Percentiles rank a stretch among this genome's conserved stretches.
phyloP scores from a whole-genome alignment of 495 filamentous ascomycete species.

The Neurospora sp. region DNA sequence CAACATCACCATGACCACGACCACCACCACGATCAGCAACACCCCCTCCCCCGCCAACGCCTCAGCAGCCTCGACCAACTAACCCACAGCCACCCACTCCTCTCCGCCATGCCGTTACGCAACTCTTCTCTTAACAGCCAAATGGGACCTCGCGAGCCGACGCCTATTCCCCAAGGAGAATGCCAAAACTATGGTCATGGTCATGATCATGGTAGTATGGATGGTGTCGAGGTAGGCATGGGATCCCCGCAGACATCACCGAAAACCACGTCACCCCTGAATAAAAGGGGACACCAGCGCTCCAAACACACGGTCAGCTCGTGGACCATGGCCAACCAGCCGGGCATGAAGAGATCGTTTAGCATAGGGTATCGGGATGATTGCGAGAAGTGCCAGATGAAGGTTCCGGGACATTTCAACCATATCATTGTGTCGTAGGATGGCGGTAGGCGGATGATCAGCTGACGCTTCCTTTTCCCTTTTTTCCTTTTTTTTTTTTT shows the following conservation, averaged over 20 bases:
- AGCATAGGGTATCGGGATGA: conserved; percentile 79
- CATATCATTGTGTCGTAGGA: conserved; percentile 59
- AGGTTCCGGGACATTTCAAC: conserved; percentile 79
- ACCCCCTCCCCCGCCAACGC: conserved; percentile 16
- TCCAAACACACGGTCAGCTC: conserved; percentile 39
- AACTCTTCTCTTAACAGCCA: not conserved
- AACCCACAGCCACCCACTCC: conserved; percentile 28
- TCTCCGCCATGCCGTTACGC: conserved; percentile 12
- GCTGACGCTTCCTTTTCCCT: not conserved
- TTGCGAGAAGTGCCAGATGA: conserved; percentile 74
- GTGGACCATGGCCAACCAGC: conserved; percentile 35
- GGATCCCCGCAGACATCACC: conserved; percentile 4
- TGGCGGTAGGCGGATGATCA: not conserved
- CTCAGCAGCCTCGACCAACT: conserved; percentile 7
- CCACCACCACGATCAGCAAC: not conserved
- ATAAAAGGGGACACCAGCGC: conserved; percentile 30
- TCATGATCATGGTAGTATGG: conserved; percentile 10
- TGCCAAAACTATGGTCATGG: conserved; percentile 7
- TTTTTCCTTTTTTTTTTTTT: not conserved
- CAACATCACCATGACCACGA: conserved; percentile 14
- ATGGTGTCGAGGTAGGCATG: conserved; percentile 10
- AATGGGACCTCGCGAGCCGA: not conserved
- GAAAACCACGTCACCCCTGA: conserved; percentile 23
- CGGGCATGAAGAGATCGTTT: conserved; percentile 54
- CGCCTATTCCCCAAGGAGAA: not conserved